phyloP scores from a whole-genome alignment of 1,139 yeast species.

The Diutina rugosa region DNA sequence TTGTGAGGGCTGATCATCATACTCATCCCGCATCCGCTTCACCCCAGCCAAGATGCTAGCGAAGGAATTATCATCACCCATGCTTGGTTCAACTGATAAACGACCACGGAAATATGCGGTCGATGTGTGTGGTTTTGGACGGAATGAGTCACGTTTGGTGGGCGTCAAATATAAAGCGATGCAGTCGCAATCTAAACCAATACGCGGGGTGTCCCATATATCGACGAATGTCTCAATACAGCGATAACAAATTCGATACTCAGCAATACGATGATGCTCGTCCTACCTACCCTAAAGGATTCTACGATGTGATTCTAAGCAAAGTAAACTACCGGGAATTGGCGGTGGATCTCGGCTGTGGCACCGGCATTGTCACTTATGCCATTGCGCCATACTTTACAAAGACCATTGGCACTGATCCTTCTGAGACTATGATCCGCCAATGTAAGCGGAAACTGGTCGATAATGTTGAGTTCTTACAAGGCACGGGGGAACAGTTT shows the following conservation, averaged over 20 bases:
- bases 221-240: constrained; percentile 10
- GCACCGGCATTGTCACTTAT: constrained; percentile 70
- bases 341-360: constrained; percentile 69
- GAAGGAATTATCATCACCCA: constrained; percentile 22
- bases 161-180: neutral
- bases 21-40: constrained; percentile 28
- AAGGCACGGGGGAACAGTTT: constrained; percentile 9
- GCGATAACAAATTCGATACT: constrained; percentile 20
- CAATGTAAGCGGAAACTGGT: constrained; percentile 19
- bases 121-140: neutral
- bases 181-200: neutral
- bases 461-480: constrained; percentile 12
- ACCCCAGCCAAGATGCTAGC: constrained; percentile 55
- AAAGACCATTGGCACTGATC: constrained; percentile 54
- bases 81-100: neutral
- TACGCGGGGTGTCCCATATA: neutral
- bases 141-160: neutral
- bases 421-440: constrained; percentile 50
- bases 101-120: neutral
- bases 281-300: constrained; percentile 22
- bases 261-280: constrained; percentile 25
- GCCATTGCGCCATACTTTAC: constrained; percentile 33
- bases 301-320: constrained; percentile 17
- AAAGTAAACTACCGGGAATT: constrained; percentile 15
- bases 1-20: neutral